Percentiles rank a stretch among this genome's conserved stretches.
Conservation (phyloP, 768 basidiomycete genomes). For the Amanita rimosa region DNA sequence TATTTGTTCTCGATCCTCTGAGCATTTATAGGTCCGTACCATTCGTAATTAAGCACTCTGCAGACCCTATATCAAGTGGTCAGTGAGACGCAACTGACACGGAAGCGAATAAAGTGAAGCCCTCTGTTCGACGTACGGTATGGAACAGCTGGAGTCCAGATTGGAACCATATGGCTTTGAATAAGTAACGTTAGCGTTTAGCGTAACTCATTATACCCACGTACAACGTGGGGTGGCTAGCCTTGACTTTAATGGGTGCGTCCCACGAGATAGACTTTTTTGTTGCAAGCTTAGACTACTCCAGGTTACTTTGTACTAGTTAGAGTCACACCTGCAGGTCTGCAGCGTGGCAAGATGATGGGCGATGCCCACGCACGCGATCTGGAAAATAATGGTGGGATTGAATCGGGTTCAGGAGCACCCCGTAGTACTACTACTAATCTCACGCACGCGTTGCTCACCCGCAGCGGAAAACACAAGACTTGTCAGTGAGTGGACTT, state of each 20-base stretch:
- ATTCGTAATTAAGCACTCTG: constrained; percentile 2
- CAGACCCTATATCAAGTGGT: neutral
- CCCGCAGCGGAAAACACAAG: neutral
- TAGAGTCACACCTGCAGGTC: neutral
- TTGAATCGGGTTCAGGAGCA: no score
- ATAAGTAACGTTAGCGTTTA: neutral
- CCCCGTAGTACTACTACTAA: no score
- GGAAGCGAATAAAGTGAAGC: neutral
- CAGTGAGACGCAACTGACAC: neutral
- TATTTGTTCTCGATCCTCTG: no score
- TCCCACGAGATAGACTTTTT: neutral
- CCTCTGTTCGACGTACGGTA: neutral
- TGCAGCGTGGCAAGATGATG: neutral
- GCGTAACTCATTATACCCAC: no score
- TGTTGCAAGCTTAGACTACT: neutral
- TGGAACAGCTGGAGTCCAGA: no score
- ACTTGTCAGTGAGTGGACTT: neutral
- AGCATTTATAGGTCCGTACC: neutral
- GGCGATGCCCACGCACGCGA: neutral
- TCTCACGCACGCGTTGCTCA: constrained; percentile 1
- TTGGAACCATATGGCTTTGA: neutral
- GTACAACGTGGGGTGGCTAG: neutral
- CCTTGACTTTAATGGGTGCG: neutral
- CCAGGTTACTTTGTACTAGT: neutral
- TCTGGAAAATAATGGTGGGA: neutral